Percentiles rank a stretch among this genome's conserved stretches.
Conservation (phyloP, 2,329 filamentous ascomycete species). For the Gremmenia infestans region DNA sequence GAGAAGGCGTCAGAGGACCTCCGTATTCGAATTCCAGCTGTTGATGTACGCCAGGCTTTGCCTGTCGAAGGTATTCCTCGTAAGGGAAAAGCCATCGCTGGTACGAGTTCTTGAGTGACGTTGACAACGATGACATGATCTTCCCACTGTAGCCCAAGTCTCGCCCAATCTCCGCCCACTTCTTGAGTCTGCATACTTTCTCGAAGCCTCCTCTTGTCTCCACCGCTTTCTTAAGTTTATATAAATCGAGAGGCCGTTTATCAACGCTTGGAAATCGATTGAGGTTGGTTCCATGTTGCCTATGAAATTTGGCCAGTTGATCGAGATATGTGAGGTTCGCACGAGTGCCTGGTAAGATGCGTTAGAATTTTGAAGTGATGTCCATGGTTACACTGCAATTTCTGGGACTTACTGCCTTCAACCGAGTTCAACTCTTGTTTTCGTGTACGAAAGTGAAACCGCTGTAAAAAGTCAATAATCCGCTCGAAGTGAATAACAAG, state of each 20-base stretch:
- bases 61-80: slow-evolving; percentile 85
- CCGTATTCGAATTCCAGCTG: slow-evolving; percentile 91
- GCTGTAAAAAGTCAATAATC: slow-evolving; percentile 47
- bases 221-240: slow-evolving; percentile 93
- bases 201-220: slow-evolving; percentile 93
- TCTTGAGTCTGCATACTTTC: slow-evolving; percentile 93
- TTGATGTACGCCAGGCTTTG: slow-evolving; percentile 94
- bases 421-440: slow-evolving; percentile 97
- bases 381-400: neutral
- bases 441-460: slow-evolving; percentile 93
- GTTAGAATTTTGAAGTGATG: slow-evolving; percentile 17
- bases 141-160: slow-evolving; percentile 97
- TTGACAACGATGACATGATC: slow-evolving; percentile 98
- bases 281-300: slow-evolving; percentile 89
- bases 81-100: slow-evolving; percentile 96
- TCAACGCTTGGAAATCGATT: slow-evolving; percentile 95
- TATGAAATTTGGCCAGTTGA: slow-evolving; percentile 92
- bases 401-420: slow-evolving; percentile 74
- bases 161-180: slow-evolving; percentile 97
- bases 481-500: neutral
- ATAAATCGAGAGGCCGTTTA: slow-evolving; percentile 93
- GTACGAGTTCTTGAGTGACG: slow-evolving; percentile 96
- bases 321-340: slow-evolving; percentile 96
- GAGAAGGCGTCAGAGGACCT: slow-evolving; percentile 78
- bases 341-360: slow-evolving; percentile 63